Evolutionary conservation across 495 filamentous ascomycete species (phyloP), one percentile per base, ranked within the genome.

Genomic region (Chaetomium fimeti): DNA sequence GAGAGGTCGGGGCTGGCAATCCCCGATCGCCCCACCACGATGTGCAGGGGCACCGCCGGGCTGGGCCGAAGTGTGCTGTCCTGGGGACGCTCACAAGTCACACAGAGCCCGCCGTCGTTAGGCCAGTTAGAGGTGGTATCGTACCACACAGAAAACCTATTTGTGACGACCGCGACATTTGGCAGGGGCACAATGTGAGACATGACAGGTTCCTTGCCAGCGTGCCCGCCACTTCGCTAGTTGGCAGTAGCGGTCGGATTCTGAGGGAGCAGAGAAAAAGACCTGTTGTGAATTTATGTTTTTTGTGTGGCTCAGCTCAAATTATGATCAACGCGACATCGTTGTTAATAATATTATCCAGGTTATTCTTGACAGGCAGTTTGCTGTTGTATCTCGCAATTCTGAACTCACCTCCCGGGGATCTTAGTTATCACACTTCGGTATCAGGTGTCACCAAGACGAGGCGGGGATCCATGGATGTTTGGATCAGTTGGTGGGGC

Each of bases 401-500:
- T 36, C 32, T 36, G 32, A 36, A 36, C 32, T n/a, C 32, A 36
- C 12, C 32, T 36, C n/a, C n/a, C n/a, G n/a, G n/a, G n/a, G n/a
- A n/a, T n/a, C n/a, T n/a, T n/a, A n/a, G n/a, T n/a, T n/a, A n/a
- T n/a, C n/a, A n/a, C n/a, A n/a, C n/a, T n/a, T n/a, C n/a, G n/a
- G n/a, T 36, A 36, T 36, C 32, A 1, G 5, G 32, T 36, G 5
- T 36, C 32, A 36, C 32, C 32, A 36, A 36, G 12, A 36, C 32
- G 32, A 16, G 25, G 24, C 22, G 48, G 22, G 47, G 32, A n/a
- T n/a, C n/a, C n/a, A n/a, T n/a, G n/a, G 29, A 32, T 38, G n/a
- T 11, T 18, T 20, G 53, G 24, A 24, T 22, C 53, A 32, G 32
- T 32, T 40, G 38, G 59, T 61, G 59, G 59, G 59, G 48, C 59